phyloP scores from a whole-genome alignment of 495 filamentous ascomycete genomes.

The Xylaria sp. region DNA sequence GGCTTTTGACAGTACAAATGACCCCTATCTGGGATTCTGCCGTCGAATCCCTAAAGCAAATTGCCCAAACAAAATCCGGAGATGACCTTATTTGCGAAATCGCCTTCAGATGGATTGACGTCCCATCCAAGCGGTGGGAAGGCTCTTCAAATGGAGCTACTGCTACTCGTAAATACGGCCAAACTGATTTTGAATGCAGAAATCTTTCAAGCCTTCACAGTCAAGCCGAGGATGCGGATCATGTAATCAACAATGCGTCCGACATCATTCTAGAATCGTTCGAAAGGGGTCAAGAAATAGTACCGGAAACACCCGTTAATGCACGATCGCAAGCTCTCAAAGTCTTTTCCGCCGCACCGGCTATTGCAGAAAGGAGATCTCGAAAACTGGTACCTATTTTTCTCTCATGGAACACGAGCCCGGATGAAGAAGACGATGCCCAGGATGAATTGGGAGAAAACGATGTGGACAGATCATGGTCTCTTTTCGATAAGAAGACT shows the following conservation, averaged over 20 bases:
- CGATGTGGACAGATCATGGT: slow-evolving; percentile 64
- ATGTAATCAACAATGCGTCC: slow-evolving; percentile 47
- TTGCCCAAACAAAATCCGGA: slow-evolving; percentile 71
- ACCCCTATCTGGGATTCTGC: slow-evolving; percentile 87
- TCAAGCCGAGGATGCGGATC: slow-evolving; percentile 47
- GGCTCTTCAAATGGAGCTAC: slow-evolving; percentile 36
- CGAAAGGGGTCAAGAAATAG: slow-evolving; percentile 54
- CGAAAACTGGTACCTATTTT: slow-evolving; percentile 85
- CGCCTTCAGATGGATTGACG: slow-evolving; percentile 80
- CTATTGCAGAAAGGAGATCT: slow-evolving; percentile 83
- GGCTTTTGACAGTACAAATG: slow-evolving; percentile 83
- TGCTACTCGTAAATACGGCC: slow-evolving; percentile 30
- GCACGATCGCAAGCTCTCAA: slow-evolving; percentile 80
- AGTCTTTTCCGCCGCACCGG: slow-evolving; percentile 74
- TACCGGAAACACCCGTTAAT: slow-evolving; percentile 46
- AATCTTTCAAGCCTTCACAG: slow-evolving; percentile 69
- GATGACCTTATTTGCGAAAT: slow-evolving; percentile 76
- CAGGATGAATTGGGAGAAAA: slow-evolving; percentile 42
- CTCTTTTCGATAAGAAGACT: slow-evolving; percentile 71
- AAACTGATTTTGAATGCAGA: slow-evolving; percentile 80
- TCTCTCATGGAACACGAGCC: slow-evolving; percentile 71
- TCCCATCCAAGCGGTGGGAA: slow-evolving; percentile 57
- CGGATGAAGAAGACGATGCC: slow-evolving; percentile 52
- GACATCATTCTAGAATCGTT: slow-evolving; percentile 59
- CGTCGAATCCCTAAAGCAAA: slow-evolving; percentile 72